Evolutionary conservation across 2,329 filamentous ascomycete genomes (phyloP).

Genomic region (Apiospora kogelbergensis): DNA sequence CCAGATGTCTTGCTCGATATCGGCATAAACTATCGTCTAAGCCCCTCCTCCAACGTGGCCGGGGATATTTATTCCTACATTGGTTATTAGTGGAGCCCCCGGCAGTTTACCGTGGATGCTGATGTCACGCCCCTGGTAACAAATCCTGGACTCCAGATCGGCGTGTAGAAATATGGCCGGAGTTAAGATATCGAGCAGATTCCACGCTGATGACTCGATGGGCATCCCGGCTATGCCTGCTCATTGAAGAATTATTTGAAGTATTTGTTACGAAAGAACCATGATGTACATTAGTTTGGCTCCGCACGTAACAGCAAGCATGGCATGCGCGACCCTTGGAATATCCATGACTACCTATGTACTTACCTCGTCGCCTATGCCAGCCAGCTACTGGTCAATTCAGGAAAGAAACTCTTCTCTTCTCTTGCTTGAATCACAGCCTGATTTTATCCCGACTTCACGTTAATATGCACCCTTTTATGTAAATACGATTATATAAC

Average conservation of each 20-base stretch:
- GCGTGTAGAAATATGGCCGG: slow-evolving; percentile 3
- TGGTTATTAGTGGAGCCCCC: slow-evolving; percentile 9
- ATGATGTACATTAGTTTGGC: too few relatives aligned
- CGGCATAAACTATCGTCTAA: background rate
- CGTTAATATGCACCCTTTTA: too few relatives aligned
- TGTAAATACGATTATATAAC: too few relatives aligned
- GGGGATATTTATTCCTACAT: slow-evolving; percentile 17
- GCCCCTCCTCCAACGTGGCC: slow-evolving; percentile 11
- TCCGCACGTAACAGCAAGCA: background rate
- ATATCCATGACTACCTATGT: background rate
- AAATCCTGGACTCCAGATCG: slow-evolving; percentile 3
- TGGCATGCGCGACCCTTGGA: background rate
- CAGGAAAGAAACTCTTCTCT: background rate
- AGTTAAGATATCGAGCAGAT: slow-evolving; percentile 3
- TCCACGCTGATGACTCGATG: background rate
- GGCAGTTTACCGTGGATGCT: background rate
- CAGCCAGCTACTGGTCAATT: background rate
- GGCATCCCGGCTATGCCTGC: background rate
- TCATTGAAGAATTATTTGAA: background rate
- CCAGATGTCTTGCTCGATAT: slow-evolving; percentile 4
- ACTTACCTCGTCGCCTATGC: background rate
- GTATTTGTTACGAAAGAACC: too few relatives aligned
- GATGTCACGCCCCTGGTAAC: slow-evolving; percentile 8
- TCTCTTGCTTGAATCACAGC: too few relatives aligned
- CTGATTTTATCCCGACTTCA: too few relatives aligned